Evolutionary conservation across 768 basidiomycete genomes (phyloP), one percentile per base, ranked within the genome.

Genomic region (Lentinula aciculospora): DNA sequence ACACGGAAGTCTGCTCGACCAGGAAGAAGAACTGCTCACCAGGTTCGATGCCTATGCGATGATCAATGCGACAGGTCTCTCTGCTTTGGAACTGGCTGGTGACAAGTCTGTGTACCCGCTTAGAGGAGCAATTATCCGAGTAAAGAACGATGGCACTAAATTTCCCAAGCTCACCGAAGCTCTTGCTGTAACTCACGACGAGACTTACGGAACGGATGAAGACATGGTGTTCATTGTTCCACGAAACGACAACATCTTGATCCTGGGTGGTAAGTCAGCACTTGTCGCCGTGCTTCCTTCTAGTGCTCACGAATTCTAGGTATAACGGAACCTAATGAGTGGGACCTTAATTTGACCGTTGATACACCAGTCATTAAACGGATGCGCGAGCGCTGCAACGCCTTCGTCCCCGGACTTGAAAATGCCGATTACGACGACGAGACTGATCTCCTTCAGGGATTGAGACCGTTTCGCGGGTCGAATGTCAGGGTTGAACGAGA

Each of bases 31-130:
- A 4, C 62, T 74, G 5, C 64, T 66, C 28, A 45, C 56, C 3
- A 59, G 66, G 46, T 74, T 66, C 61, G 56, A 51, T 17, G 71
- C 67, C 6, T 62, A 66, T 31, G 67, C 66, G 39, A 67, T 75
- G 58, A 67, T 76, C 48, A 71, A 76, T 60, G 69, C 69, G 25
- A 71, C 71, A 4, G 75, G 74, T 4, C 67, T 76, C 27, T 65
- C 66, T 5, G 65, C 67, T 15, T 58, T 62, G 17, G 64, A 69
- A 28, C 67, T 72, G 28, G 74, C 73, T 0, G 67, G 62, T 9
- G 75, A 76, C 61, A 48, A 62, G 29, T 67, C 65, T 3, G 67
- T 69, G 5, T 72, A 71, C 60, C 74, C 73, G 12, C 68, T 74
- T 6, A 70, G 74, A 7, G 74, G 74, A 3, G 73, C 70, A 7